Evolutionary conservation across 768 basidiomycete genomes (phyloP), one percentile per base, ranked within the genome.

Genomic region (Jaapia argillacea): DNA sequence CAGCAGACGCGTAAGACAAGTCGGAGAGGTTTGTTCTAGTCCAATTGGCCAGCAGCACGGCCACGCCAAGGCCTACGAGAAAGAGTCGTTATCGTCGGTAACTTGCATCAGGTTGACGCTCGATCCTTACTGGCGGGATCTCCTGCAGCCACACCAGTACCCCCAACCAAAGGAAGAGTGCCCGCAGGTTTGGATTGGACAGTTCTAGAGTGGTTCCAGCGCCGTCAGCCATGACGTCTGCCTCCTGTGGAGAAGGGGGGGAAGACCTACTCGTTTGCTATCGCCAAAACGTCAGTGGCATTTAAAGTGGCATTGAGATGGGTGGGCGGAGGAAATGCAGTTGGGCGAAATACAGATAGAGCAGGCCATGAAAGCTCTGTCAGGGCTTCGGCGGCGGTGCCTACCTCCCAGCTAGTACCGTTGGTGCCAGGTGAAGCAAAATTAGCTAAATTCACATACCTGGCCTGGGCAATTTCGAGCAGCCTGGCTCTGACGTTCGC

Each of bases 121-220:
- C n/a, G 16, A 28, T 14, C 58, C 67, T 38, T 45, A 71, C 71
- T 78, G 3, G 79, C 74, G 13, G 79, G 80, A 51, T 83, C 81
- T 0, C 70, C n/a, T n/a, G n/a, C 79, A 4, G 72, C 76, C 24
- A 75, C 71, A 24, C 71, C 71, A 42, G 74, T 62, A 18, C 66
- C 61, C 18, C 64, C 55, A 13, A 74, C 59, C 21, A 81, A 58
- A 6, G 74, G 53, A 23, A 67, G 51, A 13, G 66, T 60, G 7
- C 22, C 13, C 10, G 37, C 7, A 38, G 10, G 37, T 10, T 7
- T 7, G 37, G 21, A 28, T 61, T 46, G 10, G 62, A 51, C 6
- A 63, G 59, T 43, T 67, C 71, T 31, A 48, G 49, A 5, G 52
- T 45, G 14, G 76, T 71, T 74, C 10, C 37, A 21, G n/a, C n/a